phyloP scores from a whole-genome alignment of 2,329 filamentous ascomycete genomes.

The Dothideomycetes sp. region DNA sequence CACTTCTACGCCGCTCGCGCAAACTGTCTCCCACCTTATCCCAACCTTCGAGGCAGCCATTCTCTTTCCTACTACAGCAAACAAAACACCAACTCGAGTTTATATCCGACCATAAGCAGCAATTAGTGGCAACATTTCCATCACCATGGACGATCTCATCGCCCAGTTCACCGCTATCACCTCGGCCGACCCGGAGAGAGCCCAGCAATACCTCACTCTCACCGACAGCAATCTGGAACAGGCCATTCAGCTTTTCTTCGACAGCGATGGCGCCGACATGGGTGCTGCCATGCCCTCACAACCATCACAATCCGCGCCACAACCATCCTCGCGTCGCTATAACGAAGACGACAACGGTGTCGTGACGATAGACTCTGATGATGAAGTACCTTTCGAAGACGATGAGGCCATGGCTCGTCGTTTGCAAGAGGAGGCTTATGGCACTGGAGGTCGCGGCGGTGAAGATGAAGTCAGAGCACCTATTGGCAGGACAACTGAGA shows the following conservation, averaged over 20 bases:
- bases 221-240: constrained; percentile 77
- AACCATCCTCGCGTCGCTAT: constrained; percentile 28
- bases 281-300: constrained; percentile 28
- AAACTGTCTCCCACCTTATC: background rate
- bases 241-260: constrained; percentile 83
- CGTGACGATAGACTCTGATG: constrained; percentile 70
- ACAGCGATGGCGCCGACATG: constrained; percentile 65
- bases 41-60: background rate
- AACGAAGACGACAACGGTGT: constrained; percentile 48
- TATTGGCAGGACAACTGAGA: constrained; percentile 85
- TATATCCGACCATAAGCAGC: background rate
- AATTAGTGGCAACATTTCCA: constrained; percentile 5
- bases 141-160: constrained; percentile 44
- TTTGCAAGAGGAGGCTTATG: constrained; percentile 86
- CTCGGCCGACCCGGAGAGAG: constrained; percentile 61
- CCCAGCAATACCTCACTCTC: constrained; percentile 73
- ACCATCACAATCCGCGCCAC: constrained; percentile 25
- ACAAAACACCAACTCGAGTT: background rate
- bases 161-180: constrained; percentile 76
- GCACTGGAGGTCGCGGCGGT: constrained; percentile 37
- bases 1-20: constrained; percentile 3
- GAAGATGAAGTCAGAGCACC: constrained; percentile 71
- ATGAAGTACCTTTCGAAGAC: constrained; percentile 57
- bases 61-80: background rate
- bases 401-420: constrained; percentile 89